phyloP scores from a whole-genome alignment of 192 early-diverging fungal genomes.

The Coemansia sp. region DNA sequence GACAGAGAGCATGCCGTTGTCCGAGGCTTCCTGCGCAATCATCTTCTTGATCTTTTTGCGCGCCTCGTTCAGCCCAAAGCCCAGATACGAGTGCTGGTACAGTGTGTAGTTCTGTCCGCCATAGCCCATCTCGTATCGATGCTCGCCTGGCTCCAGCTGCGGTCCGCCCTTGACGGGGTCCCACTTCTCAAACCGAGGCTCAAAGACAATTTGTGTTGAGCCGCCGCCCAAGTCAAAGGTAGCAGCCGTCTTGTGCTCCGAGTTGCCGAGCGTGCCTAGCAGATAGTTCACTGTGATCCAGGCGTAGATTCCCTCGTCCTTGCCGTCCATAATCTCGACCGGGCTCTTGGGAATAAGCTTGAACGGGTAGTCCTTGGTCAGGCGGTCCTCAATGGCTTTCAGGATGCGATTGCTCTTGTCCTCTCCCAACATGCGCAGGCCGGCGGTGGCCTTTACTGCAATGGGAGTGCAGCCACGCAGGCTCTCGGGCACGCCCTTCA shows the following conservation, averaged over 20 bases:
- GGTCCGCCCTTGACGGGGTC: slow-evolving; percentile 25
- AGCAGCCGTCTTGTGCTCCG: slow-evolving; percentile 67
- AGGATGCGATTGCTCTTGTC: slow-evolving; percentile 74
- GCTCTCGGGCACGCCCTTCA: slow-evolving; percentile 65
- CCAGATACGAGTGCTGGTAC: slow-evolving; percentile 95
- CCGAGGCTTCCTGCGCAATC: slow-evolving; percentile 28
- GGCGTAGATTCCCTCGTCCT: slow-evolving; percentile 95
- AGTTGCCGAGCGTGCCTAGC: slow-evolving; percentile 61
- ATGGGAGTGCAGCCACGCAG: slow-evolving; percentile 81
- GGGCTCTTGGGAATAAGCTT: slow-evolving; percentile 65
- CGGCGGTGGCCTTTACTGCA: slow-evolving; percentile 95
- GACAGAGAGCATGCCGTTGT: slow-evolving; percentile 30
- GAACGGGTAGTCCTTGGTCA: slow-evolving; percentile 80
- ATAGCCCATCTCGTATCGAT: slow-evolving; percentile 68
- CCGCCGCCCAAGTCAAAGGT: slow-evolving; percentile 96
- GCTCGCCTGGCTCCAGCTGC: slow-evolving; percentile 59
- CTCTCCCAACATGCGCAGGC: slow-evolving; percentile 74
- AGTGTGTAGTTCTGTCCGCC: slow-evolving; percentile 71
- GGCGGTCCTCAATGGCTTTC: slow-evolving; percentile 60
- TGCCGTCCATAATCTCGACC: slow-evolving; percentile 93
- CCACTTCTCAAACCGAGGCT: slow-evolving; percentile 61
- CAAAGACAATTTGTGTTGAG: slow-evolving; percentile 97
- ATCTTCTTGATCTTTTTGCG: slow-evolving; percentile 67
- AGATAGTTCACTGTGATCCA: slow-evolving; percentile 98
- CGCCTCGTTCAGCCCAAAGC: slow-evolving; percentile 88